phyloP scores from a whole-genome alignment of 2,329 filamentous ascomycete species.

The Trichophyton verrucosum region DNA sequence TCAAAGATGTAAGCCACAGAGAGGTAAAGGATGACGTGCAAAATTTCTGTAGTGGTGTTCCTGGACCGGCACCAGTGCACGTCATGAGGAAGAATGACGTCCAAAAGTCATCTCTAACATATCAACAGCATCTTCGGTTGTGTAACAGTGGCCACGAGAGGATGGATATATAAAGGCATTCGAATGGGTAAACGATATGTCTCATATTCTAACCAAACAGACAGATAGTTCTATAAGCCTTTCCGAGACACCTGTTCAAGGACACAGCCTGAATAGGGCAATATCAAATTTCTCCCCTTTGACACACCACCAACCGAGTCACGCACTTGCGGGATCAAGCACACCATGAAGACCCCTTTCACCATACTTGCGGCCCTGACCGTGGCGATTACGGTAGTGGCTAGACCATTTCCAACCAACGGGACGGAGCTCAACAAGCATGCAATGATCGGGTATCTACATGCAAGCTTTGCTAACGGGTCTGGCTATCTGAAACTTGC shows the following conservation, averaged over 20 bases:
- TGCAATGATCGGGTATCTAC: conserved; percentile 6
- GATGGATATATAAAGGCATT: background rate
- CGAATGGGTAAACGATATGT: background rate
- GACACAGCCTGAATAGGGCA: background rate
- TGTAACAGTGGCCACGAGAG: background rate
- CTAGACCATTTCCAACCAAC: background rate
- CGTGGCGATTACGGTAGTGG: background rate
- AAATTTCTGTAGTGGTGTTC: background rate
- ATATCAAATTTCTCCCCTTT: background rate
- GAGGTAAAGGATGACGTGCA: background rate
- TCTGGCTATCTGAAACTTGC: conserved; percentile 5
- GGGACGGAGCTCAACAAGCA: background rate
- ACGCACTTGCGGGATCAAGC: background rate
- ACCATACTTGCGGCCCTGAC: background rate
- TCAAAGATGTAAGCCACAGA: background rate
- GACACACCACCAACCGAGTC: background rate
- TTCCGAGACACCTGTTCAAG: background rate
- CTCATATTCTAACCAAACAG: background rate
- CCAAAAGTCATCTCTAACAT: background rate
- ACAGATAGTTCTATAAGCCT: background rate
- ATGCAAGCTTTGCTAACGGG: conserved; percentile 7
- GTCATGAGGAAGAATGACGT: background rate
- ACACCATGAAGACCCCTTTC: conserved; percentile 2
- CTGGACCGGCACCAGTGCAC: background rate
- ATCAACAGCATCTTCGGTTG: background rate